Percentiles rank a stretch among this genome's conserved stretches.
These are phyloP conservation scores for Whalleya microplaca DNA, from an alignment of 2,329 filamentous ascomycete genomes.

Conservation along the genomic window DNA sequence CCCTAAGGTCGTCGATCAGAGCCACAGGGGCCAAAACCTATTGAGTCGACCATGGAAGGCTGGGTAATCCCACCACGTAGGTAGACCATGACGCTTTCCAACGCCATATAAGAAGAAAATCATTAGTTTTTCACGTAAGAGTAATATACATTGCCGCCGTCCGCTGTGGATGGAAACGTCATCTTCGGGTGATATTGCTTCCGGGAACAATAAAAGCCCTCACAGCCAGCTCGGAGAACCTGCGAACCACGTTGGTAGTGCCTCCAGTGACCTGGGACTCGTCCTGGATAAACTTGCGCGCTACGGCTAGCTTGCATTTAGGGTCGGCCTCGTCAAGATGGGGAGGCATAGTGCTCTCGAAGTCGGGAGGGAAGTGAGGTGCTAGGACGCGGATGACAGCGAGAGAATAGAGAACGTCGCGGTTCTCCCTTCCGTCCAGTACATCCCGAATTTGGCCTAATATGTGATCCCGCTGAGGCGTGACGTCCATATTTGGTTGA, in stretches of 20 bases:
- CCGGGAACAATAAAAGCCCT: slow-evolving; percentile 61
- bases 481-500: slow-evolving; percentile 52
- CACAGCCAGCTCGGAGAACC: slow-evolving; percentile 69
- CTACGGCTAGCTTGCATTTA: slow-evolving; percentile 68
- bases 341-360: slow-evolving; percentile 58
- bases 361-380: slow-evolving; percentile 63
- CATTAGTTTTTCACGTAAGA: slow-evolving; percentile 2
- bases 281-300: slow-evolving; percentile 70
- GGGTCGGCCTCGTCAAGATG: slow-evolving; percentile 69
- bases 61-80: slow-evolving; percentile 4
- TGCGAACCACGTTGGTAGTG: slow-evolving; percentile 73
- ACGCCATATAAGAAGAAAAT: slow-evolving; percentile 8
- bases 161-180: slow-evolving; percentile 1
- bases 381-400: slow-evolving; percentile 78
- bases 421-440: slow-evolving; percentile 80
- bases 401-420: slow-evolving; percentile 89
- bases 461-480: slow-evolving; percentile 66
- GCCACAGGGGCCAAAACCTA: slow-evolving; percentile 2
- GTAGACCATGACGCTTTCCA: slow-evolving; percentile 2
- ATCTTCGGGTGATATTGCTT: slow-evolving; percentile 46
- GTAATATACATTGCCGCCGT: slow-evolving; percentile 19
- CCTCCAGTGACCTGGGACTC: slow-evolving; percentile 67
- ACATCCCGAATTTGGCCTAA: slow-evolving; percentile 69
- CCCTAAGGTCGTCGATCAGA: not conserved
- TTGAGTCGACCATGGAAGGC: not conserved